Evolutionary conservation across 148 eudicot genomes (phyloP).

Genomic region (Diospyros lotus): DNA sequence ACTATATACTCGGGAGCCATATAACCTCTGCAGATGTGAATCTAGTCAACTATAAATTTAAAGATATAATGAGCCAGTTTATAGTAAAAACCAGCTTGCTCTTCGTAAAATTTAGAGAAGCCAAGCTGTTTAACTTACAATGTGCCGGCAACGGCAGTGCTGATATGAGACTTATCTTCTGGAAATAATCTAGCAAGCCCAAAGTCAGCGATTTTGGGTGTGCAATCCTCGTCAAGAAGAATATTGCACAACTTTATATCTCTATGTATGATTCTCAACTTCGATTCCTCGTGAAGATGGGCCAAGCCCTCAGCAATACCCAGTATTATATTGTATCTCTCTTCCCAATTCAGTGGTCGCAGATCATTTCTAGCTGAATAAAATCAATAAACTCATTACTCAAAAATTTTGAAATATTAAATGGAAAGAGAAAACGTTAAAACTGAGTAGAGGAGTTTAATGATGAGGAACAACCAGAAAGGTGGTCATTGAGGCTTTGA

Average conservation of each 20-base stretch:
- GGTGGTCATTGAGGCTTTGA: constrained; percentile 32
- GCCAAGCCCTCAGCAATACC: constrained; percentile 60
- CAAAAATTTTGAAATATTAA: neutral
- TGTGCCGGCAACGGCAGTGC: constrained; percentile 70
- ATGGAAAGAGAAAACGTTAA: neutral
- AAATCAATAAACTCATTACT: constrained; percentile 1
- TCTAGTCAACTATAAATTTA: too few species aligned
- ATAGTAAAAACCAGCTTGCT: too few species aligned
- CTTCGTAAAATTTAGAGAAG: neutral
- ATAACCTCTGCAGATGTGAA: constrained; percentile 38
- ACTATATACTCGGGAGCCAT: constrained; percentile 65
- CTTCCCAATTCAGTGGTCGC: constrained; percentile 37
- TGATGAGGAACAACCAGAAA: constrained; percentile 28
- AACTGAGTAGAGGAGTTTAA: neutral
- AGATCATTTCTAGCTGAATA: constrained; percentile 22
- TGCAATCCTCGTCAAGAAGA: constrained; percentile 40
- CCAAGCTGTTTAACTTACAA: constrained; percentile 28
- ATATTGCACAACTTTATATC: constrained; percentile 54
- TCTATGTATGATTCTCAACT: constrained; percentile 51
- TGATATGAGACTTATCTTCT: constrained; percentile 52
- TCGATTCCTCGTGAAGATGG: constrained; percentile 50
- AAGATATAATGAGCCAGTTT: too few species aligned
- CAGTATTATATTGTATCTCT: constrained; percentile 34
- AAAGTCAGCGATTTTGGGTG: constrained; percentile 60
- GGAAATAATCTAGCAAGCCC: constrained; percentile 52